Evolutionary conservation across 2,329 filamentous ascomycete genomes (phyloP).

Genomic region (Hortaea sp.): DNA sequence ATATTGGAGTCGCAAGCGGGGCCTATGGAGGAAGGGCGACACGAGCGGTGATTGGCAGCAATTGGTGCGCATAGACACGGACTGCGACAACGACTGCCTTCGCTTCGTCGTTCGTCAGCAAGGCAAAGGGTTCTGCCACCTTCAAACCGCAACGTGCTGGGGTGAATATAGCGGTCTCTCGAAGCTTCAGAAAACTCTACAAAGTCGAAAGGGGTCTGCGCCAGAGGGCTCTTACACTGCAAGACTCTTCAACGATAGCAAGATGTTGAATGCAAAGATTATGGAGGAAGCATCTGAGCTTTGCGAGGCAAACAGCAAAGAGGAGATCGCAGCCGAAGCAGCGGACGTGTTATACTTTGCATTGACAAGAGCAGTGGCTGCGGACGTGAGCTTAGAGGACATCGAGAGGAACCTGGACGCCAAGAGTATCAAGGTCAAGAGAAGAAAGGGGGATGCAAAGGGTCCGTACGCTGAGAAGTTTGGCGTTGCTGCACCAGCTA

Average conservation of each 20-base stretch:
- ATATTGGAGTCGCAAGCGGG: slow-evolving; percentile 92
- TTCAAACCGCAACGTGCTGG: slow-evolving; percentile 87
- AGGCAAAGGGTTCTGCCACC: slow-evolving; percentile 82
- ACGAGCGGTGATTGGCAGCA: slow-evolving; percentile 91
- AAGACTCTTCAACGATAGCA: slow-evolving; percentile 81
- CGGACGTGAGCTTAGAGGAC: slow-evolving; percentile 76
- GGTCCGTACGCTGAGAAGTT: slow-evolving; percentile 82
- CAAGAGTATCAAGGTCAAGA: slow-evolving; percentile 91
- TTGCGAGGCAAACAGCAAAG: slow-evolving; percentile 70
- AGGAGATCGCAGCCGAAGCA: slow-evolving; percentile 86
- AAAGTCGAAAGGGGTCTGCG: slow-evolving; percentile 69
- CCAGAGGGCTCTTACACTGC: slow-evolving; percentile 90
- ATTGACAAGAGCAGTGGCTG: slow-evolving; percentile 74
- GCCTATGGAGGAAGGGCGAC: slow-evolving; percentile 92
- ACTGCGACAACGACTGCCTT: slow-evolving; percentile 90
- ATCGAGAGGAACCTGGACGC: slow-evolving; percentile 87
- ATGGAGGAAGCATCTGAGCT: slow-evolving; percentile 97
- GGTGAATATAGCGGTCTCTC: slow-evolving; percentile 73
- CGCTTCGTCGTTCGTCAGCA: slow-evolving; percentile 84
- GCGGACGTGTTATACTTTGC: slow-evolving; percentile 96
- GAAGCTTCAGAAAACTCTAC: slow-evolving; percentile 76
- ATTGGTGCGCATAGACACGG: slow-evolving; percentile 70
- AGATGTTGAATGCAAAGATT: slow-evolving; percentile 86
- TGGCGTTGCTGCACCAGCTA: slow-evolving; percentile 40
- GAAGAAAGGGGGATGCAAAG: slow-evolving; percentile 88